These are phyloP conservation scores for Stemphylium vesicarium DNA, from an alignment of 2,329 filamentous ascomycete species.

Conservation along the genomic window DNA sequence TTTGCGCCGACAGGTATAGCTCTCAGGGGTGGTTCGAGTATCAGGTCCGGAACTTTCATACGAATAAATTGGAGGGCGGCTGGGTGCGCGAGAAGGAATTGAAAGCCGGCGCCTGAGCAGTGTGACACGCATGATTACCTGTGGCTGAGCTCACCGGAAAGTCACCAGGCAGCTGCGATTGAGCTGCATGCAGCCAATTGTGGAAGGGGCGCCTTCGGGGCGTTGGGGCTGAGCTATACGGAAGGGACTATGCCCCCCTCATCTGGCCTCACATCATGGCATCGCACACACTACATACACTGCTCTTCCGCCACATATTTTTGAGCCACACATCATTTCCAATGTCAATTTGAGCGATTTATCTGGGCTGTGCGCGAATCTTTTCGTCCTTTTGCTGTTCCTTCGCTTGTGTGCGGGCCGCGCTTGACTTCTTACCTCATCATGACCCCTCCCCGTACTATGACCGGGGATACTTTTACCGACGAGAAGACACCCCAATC, in stretches of 20 bases:
- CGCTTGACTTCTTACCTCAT: neutral
- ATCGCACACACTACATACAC: conserved; percentile 31
- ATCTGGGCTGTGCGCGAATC: conserved; percentile 13
- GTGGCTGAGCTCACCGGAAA: conserved; percentile 34
- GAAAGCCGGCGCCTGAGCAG: conserved; percentile 22
- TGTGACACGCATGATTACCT: conserved; percentile 1
- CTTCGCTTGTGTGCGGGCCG: conserved; percentile 11
- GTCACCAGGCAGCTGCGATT: conserved; percentile 17
- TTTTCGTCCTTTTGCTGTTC: conserved; percentile 6
- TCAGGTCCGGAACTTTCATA: conserved; percentile 27
- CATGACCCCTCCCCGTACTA: conserved; percentile 39
- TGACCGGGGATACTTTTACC: conserved; percentile 43
- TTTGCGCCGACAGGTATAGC: conserved; percentile 17
- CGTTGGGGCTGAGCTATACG: conserved; percentile 22
- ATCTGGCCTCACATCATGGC: conserved; percentile 5
- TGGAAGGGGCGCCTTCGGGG: conserved; percentile 23
- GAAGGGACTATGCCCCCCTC: conserved; percentile 11
- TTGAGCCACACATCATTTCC: conserved; percentile 32
- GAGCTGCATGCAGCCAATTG: conserved; percentile 15
- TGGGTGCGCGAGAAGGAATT: conserved; percentile 41
- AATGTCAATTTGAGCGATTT: conserved; percentile 21
- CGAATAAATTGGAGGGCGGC: conserved; percentile 22
- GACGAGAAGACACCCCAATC: conserved; percentile 32
- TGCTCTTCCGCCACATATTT: conserved; percentile 31
- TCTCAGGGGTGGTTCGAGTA: conserved; percentile 35